Base-by-base conservation (phyloP, 179 eudicot species). In the Drosera spatulata region DNA sequence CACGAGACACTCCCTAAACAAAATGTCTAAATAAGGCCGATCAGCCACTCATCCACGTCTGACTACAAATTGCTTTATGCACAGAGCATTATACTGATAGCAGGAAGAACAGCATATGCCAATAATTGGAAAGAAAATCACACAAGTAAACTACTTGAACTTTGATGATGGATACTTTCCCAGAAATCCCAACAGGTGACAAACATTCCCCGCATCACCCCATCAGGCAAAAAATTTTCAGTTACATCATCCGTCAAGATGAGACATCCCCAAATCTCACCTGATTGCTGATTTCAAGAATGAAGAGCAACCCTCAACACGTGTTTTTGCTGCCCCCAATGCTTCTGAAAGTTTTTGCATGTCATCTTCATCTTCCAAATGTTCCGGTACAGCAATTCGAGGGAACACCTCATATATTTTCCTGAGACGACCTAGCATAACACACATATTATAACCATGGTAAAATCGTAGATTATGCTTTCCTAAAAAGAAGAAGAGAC, bases 261-360 rank as follows among this genome's bases (percentile, higher is more conserved):
- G 45, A 43, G 45, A 43, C 45, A 43, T 43, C 45, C 64, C 45
- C 44, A 58, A 12, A 63, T 66, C 77, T 76, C 58, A 86, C 99
- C 70, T 93, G 60, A 93, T 73, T 65, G 99, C 88, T 67, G 96
- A 93, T 76, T 71, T 89, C 68, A 93, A 70, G 73, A 86, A 89
- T 22, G 96, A 81, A 50, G 96, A 79, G 77, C 96, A 88, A 13
- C 87, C 77, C 61, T 93, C 99, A 6, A 90, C 87, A 44, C 96
- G 96, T 59, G 63, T 70, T 74, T 93, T 93, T 69, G 95, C 99
- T 53, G 95, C 88, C 62, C 81, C 99, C 69, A 93, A 69, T 53
- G 85, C 93, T 81, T 93, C 96, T 33, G 95, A 77, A 56, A 93
- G 87, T 60, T 76, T 71, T 65, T 93, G 95, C 88, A 93, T 73